phyloP scores from a whole-genome alignment of 768 basidiomycete genomes.

The Cystofilobasidium capitatum region DNA sequence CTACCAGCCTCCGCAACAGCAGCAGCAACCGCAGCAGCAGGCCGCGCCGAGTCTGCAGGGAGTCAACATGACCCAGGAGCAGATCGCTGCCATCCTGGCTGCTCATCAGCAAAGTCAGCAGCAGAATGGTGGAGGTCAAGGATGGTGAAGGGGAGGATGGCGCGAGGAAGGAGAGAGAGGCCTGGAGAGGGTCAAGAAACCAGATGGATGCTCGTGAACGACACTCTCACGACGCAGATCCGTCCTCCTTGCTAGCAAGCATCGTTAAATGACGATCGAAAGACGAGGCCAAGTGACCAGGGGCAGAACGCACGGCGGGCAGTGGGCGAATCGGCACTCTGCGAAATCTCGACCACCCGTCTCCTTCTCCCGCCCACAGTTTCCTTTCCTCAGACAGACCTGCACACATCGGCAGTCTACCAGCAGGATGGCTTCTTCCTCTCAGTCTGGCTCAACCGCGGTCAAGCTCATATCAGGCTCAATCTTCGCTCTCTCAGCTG shows the following conservation, averaged over 20 bases:
- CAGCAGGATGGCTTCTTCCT: background rate
- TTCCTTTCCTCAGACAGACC: no score
- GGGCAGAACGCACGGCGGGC: no score
- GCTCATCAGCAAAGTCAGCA: constrained; percentile 1
- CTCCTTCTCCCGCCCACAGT: no score
- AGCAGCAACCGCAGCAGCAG: background rate
- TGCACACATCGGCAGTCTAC: no score
- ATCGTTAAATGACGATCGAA: no score
- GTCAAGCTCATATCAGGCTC: background rate
- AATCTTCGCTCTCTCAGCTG: background rate
- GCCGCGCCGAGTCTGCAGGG: background rate
- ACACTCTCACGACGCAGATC: no score
- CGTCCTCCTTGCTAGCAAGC: no score
- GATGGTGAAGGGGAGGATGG: background rate
- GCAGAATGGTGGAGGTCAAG: background rate
- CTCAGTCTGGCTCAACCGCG: background rate
- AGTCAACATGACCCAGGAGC: background rate
- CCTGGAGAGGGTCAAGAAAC: no score
- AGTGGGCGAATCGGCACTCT: no score
- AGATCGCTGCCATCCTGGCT: background rate
- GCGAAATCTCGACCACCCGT: no score
- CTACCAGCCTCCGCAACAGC: background rate
- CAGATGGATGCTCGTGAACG: no score
- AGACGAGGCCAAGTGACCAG: no score
- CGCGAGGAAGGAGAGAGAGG: background rate